Evolutionary conservation across 179 eudicot species (phyloP).

Genomic region (Silene vulgaris): DNA sequence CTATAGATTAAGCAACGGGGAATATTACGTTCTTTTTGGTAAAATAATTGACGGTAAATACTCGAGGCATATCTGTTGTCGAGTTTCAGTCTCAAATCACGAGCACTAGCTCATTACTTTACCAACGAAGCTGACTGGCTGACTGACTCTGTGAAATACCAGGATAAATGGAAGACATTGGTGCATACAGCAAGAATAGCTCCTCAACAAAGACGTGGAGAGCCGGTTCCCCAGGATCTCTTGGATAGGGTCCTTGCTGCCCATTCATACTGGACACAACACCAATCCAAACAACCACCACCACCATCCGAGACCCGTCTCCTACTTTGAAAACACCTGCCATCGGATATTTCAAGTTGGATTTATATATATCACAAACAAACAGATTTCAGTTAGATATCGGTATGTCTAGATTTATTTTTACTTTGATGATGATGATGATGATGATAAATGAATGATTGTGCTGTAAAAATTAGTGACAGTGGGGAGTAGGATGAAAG

Average conservation of each 20-base stretch:
- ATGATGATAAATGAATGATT: slow-evolving; percentile 22
- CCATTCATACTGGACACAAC: slow-evolving; percentile 87
- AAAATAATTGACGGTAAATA: background rate
- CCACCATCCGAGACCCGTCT: slow-evolving; percentile 50
- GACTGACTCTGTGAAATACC: slow-evolving; percentile 9
- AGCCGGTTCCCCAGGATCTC: slow-evolving; percentile 94
- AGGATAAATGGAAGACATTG: slow-evolving; percentile 99
- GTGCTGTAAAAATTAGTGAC: slow-evolving; percentile 34
- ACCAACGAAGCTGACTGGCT: no score
- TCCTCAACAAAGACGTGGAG: slow-evolving; percentile 96
- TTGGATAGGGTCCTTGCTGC: slow-evolving; percentile 79
- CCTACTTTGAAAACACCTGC: slow-evolving; percentile 33
- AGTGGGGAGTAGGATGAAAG: slow-evolving; percentile 16
- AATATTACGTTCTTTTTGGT: background rate
- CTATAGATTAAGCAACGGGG: background rate
- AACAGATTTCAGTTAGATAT: slow-evolving; percentile 19
- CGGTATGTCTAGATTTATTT: slow-evolving; percentile 32
- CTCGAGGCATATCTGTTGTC: background rate
- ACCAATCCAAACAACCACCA: slow-evolving; percentile 67
- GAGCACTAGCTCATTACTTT: no score
- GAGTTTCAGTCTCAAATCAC: no score
- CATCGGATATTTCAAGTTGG: slow-evolving; percentile 16
- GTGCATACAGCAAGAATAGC: slow-evolving; percentile 96
- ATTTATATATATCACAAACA: slow-evolving; percentile 22
- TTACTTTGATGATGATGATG: slow-evolving; percentile 18